Conservation (phyloP, 345 rosid species). For the Camelina neglecta region DNA sequence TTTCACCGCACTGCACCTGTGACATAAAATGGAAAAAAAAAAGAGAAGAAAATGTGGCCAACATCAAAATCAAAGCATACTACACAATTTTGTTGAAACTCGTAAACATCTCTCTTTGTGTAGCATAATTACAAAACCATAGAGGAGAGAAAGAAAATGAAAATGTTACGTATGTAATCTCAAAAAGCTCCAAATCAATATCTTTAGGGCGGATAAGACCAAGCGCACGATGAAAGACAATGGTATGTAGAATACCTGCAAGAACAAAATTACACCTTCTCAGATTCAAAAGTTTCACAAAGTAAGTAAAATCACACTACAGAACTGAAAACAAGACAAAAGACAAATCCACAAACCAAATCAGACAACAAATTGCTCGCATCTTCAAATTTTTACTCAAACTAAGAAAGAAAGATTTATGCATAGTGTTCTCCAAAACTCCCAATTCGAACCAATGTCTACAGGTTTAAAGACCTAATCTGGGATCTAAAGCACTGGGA, state of each 20-base stretch:
- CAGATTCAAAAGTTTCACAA: slow-evolving; percentile 2
- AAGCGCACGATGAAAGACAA: slow-evolving; percentile 89
- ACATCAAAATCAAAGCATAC: slow-evolving; percentile 23
- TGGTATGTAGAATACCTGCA: slow-evolving; percentile 87
- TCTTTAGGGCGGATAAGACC: slow-evolving; percentile 96
- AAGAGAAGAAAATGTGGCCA: not conserved
- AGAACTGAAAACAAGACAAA: not conserved
- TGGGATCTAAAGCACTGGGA: slow-evolving; percentile 7
- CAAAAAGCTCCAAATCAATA: slow-evolving; percentile 86
- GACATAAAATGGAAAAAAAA: not conserved
- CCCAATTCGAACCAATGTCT: not conserved
- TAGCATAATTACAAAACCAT: slow-evolving; percentile 1
- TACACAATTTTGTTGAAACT: not conserved
- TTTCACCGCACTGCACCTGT: slow-evolving; percentile 91
- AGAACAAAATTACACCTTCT: slow-evolving; percentile 10
- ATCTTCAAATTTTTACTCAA: not conserved
- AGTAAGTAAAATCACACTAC: not conserved
- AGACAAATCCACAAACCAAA: not conserved
- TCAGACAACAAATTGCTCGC: slow-evolving; percentile 1
- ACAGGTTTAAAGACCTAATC: slow-evolving; percentile 8
- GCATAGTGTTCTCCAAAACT: not conserved
- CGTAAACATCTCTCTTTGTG: not conserved
- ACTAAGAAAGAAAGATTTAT: not conserved
- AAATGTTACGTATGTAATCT: slow-evolving; percentile 75
- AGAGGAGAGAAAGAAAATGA: not conserved